Evolutionary conservation across 108 stramenopile genomes (phyloP).

Genomic region (Aureococcus anophagefferens): DNA sequence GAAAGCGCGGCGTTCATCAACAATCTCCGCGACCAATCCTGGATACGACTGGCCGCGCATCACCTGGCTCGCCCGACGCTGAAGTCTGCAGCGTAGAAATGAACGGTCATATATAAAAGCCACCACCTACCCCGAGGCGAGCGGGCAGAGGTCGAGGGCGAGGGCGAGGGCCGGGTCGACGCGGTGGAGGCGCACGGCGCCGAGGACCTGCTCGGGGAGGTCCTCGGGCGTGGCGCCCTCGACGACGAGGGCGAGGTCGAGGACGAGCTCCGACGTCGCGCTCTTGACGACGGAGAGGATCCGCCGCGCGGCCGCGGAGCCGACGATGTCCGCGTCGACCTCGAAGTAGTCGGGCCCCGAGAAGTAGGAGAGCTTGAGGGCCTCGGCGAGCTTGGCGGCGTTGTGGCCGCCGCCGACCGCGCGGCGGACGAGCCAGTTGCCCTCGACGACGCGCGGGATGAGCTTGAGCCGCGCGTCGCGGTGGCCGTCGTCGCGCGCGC

Average conservation of each 20-base stretch:
- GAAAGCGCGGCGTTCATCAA: too few relatives aligned
- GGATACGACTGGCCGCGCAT: too few relatives aligned
- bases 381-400: slow-evolving; percentile 51
- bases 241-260: slow-evolving; percentile 78
- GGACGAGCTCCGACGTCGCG: slow-evolving; percentile 59
- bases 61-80: too few relatives aligned
- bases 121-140: too few relatives aligned
- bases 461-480: slow-evolving; percentile 74
- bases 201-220: slow-evolving; percentile 70
- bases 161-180: slow-evolving; percentile 38
- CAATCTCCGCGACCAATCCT: too few relatives aligned
- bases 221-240: slow-evolving; percentile 65
- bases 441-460: slow-evolving; percentile 71
- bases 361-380: neutral
- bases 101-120: too few relatives aligned
- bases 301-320: slow-evolving; percentile 68
- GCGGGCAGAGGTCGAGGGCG: too few relatives aligned
- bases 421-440: slow-evolving; percentile 77
- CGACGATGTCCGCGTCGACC: slow-evolving; percentile 71
- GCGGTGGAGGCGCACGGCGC: slow-evolving; percentile 64
- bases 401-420: slow-evolving; percentile 47
- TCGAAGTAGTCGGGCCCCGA: slow-evolving; percentile 55
- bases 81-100: too few relatives aligned
- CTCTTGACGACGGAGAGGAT: slow-evolving; percentile 77
- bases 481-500: slow-evolving; percentile 61